Evolutionary conservation across 2,329 filamentous ascomycete species (phyloP), one percentile per base, ranked within the genome.

Genomic region (Colletotrichum somersetense): DNA sequence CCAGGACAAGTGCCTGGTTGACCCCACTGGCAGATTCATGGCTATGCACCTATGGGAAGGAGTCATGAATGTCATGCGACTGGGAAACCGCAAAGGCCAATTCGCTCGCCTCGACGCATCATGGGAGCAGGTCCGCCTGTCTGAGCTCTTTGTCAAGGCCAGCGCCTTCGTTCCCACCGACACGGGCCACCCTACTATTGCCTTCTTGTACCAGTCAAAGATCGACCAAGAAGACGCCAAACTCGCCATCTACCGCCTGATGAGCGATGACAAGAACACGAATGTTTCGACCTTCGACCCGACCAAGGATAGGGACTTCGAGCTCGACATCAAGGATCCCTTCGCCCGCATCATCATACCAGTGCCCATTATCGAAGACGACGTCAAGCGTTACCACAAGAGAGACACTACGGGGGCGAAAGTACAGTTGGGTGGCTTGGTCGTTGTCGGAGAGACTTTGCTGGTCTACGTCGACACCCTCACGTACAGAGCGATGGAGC

Each of bases 401-500:
- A 87, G 89, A 72, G 88, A 91, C 71, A 84, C 83, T 35, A 83
- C 85, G 35, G 81, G 84, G 14, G 83, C 86, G 5, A 87, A 86
- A 67, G 87, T 89, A n/a, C 87, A 90, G 71, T 76, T 90, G 57
- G 92, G 92, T 18, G 93, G 93, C 7, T 81, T 95, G 5, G 85
- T 96, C 53, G 89, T 95, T 2, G 87, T 96, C 10, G 93, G 93
- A 26, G 93, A 95, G 82, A 97, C 93, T 0, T 91, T 91, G 2
- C 88, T 99, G 71, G 89, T 92, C 11, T 98, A 98, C 79, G 91
- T 96, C 71, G 93, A 97, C 77, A 93, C 94, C 72, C 87, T 92
- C 44, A 93, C 87, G 26, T 91, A 92, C 74, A 88, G 90, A 44
- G 87, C 87, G 16, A 87, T 94, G 16, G 89, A 91, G 23, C 87